Conservation (phyloP, 2,329 filamentous ascomycete genomes). For the Rhinocladiella similis region DNA sequence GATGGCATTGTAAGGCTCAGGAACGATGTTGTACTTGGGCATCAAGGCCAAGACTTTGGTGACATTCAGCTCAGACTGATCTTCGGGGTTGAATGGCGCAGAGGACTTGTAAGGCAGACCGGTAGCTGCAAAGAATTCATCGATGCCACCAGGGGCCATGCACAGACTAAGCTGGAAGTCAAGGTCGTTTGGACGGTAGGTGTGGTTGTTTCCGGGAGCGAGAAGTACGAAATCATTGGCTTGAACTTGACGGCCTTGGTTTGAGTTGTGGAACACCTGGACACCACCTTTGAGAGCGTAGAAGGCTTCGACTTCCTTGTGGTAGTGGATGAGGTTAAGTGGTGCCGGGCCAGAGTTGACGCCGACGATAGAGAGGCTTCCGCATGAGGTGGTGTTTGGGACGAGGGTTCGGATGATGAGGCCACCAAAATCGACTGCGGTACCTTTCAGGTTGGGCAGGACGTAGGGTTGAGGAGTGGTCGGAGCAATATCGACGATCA, state of each 20-base stretch:
- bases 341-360: constrained; percentile 19
- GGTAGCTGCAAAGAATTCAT: constrained; percentile 19
- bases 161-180: constrained; percentile 21
- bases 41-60: constrained; percentile 22
- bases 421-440: constrained; percentile 22
- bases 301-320: constrained; percentile 24
- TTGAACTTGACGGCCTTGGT: constrained; percentile 20
- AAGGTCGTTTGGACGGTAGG: constrained; percentile 22
- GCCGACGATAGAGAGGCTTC: constrained; percentile 17
- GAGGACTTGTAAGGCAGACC: constrained; percentile 16
- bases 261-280: constrained; percentile 23
- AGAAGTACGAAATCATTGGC: constrained; percentile 25
- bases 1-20: constrained; percentile 20
- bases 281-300: constrained; percentile 24
- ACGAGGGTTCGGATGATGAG: constrained; percentile 23
- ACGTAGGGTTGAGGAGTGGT: constrained; percentile 21
- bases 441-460: constrained; percentile 22
- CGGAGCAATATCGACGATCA: constrained; percentile 20
- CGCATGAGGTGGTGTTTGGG: constrained; percentile 19
- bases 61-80: constrained; percentile 18
- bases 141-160: constrained; percentile 23
- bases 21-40: constrained; percentile 21
- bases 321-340: constrained; percentile 22
- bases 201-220: constrained; percentile 25
- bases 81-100: constrained; percentile 19